A percentile compares a stretch with the other conserved stretches of the same genome.
These are phyloP conservation scores for Eucalyptus coolabah DNA, from an alignment of 345 rosid species.

Conservation along the genomic window DNA sequence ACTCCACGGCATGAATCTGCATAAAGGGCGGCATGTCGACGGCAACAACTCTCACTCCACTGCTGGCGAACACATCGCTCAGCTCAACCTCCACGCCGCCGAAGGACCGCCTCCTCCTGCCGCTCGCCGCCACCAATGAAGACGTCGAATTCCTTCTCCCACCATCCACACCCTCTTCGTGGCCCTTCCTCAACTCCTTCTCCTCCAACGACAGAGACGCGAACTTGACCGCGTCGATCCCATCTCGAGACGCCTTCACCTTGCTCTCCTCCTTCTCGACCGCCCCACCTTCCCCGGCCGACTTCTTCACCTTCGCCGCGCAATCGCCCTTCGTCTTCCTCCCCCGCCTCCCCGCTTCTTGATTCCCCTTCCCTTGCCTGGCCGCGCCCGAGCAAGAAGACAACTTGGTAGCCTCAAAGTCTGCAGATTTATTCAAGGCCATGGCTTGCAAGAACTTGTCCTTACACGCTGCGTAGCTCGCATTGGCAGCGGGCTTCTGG, in stretches of 20 bases:
- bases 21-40: constrained; percentile 78
- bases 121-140: neutral
- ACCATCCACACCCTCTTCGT: neutral
- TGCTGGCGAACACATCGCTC: constrained; percentile 39
- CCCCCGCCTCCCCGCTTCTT: constrained; percentile 1
- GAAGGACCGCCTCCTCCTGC: constrained; percentile 39
- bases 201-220: neutral
- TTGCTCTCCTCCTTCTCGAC: neutral
- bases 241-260: neutral
- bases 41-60: constrained; percentile 51
- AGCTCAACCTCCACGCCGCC: constrained; percentile 37
- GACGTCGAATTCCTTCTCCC: constrained; percentile 21
- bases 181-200: neutral
- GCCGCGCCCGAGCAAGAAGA: constrained; percentile 3
- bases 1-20: constrained; percentile 77
- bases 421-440: constrained; percentile 39
- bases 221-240: neutral
- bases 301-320: constrained; percentile 6
- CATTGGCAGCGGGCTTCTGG: constrained; percentile 10
- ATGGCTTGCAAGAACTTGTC: constrained; percentile 37
- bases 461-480: neutral
- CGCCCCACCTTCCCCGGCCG: neutral
- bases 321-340: constrained; percentile 3
- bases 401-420: constrained; percentile 20
- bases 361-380: neutral